Conservation (phyloP, 805 yeast species). For the Blastobotrys parvus region DNA sequence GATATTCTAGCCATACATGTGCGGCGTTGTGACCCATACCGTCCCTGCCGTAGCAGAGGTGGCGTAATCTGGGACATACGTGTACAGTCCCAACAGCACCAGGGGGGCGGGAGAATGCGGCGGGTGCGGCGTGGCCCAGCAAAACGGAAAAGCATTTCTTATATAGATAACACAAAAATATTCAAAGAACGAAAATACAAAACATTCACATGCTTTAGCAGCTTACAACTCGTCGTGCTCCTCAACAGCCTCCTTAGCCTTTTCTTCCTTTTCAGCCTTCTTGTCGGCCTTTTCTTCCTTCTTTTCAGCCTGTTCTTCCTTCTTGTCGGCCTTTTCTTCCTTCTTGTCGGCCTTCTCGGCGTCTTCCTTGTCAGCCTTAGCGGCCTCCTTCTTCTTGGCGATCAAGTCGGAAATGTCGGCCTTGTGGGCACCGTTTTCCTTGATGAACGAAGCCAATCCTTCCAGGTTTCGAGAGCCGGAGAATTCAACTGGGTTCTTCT, state of each 20-base stretch:
- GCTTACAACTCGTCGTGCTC: constrained; percentile 17
- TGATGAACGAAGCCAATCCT: constrained; percentile 59
- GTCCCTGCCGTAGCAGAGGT: too few relatives aligned
- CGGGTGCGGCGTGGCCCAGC: too few relatives aligned
- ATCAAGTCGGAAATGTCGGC: constrained; percentile 43
- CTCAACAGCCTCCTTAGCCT: constrained; percentile 1
- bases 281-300: constrained; percentile 41
- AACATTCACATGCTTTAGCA: background rate
- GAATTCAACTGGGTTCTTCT: constrained; percentile 56
- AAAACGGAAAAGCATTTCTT: background rate
- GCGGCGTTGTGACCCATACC: too few relatives aligned
- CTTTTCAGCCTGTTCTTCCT: constrained; percentile 45
- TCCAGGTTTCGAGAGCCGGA: constrained; percentile 69
- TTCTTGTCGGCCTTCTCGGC: constrained; percentile 36
- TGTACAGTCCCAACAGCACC: too few relatives aligned
- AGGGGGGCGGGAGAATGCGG: too few relatives aligned
- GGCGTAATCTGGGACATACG: too few relatives aligned
- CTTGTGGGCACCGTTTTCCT: constrained; percentile 54
- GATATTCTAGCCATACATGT: too few relatives aligned
- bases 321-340: constrained; percentile 50
- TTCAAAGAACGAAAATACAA: background rate
- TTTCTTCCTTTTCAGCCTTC: constrained; percentile 2
- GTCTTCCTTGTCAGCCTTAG: constrained; percentile 7
- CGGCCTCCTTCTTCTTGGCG: constrained; percentile 18
- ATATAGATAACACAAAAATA: background rate